Evolutionary conservation across 2,329 filamentous ascomycete genomes (phyloP), one percentile per base, ranked within the genome.

Genomic region (Chaetomiaceae sp.): DNA sequence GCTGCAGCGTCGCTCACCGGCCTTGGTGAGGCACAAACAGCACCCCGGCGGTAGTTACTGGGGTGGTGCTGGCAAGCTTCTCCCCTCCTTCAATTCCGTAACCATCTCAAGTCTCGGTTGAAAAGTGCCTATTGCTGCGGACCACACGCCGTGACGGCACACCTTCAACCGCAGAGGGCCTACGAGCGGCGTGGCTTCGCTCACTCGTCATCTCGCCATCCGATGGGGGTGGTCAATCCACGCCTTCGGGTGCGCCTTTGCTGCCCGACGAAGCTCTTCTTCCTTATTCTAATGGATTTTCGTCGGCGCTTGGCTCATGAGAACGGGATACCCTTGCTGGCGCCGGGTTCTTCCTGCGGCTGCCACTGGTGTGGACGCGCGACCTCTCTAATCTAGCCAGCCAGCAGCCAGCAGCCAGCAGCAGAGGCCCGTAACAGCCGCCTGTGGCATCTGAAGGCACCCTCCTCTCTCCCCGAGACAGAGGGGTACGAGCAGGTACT

Each of bases 401-500:
- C 35, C 40, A 40, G 34, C 38, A 27, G 51, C 37, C 25, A 10
- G 31, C 23, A 30, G 19, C n/a, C 21, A 8, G 25, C 13, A 30
- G 16, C 27, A 33, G 23, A 20, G 25, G 25, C 20, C 34, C 20
- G 27, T 27, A 37, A 20, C 31, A 20, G 21, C 23, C 31, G 30
- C 21, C 31, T 13, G 41, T 30, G 40, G 38, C 42, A 14, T 42
- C 19, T 16, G n/a, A 30, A 30, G 21, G 48, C 8, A n/a, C n/a
- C n/a, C n/a, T n/a, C n/a, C n/a, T n/a, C n/a, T n/a, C n/a, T n/a
- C 25, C 23, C 44, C n/a, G 40, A 44, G 52, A 51, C 50, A 40
- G 38, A 41, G 25, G 38, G 46, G 53, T 58, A 58, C 55, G 44
- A 48, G 33, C 40, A 48, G 51, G 45, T 56, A 58, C 55, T 40